phyloP scores from a whole-genome alignment of 2,329 filamentous ascomycete species.

The Xylariaceae sp. region DNA sequence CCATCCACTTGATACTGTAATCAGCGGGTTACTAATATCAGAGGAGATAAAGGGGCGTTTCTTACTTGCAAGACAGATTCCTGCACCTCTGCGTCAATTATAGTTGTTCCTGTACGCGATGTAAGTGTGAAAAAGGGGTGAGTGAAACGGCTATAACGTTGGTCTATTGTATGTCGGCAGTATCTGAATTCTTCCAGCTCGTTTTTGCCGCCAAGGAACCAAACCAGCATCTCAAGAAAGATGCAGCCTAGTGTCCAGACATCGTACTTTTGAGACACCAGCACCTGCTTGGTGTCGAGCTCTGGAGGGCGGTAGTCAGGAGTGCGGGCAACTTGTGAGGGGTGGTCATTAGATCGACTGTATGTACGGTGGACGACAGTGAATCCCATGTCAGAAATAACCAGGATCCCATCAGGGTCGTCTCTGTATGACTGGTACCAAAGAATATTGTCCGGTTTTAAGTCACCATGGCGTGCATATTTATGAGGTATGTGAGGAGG shows the following conservation, averaged over 20 bases:
- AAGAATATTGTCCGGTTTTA: slow-evolving; percentile 4
- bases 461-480: slow-evolving; percentile 1
- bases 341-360: not conserved
- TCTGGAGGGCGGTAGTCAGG: not conserved
- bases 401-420: not conserved
- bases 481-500: not conserved
- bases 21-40: too few species aligned
- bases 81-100: too few species aligned
- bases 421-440: not conserved
- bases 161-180: not conserved
- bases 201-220: not conserved
- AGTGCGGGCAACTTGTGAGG: not conserved
- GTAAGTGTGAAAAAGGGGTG: too few species aligned
- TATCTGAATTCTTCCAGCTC: not conserved
- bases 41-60: too few species aligned
- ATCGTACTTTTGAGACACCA: not conserved
- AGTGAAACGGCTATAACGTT: too few species aligned
- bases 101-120: too few species aligned
- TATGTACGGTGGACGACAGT: not conserved
- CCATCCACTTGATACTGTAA: not conserved
- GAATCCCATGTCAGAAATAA: slow-evolving; percentile 4
- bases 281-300: not conserved
- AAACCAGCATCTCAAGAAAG: slow-evolving; percentile 1
- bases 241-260: not conserved
- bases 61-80: too few species aligned